Evolutionary conservation across 2,329 filamentous ascomycete species (phyloP), one percentile per base, ranked within the genome.

Genomic region (Colletotrichum echinochloae): DNA sequence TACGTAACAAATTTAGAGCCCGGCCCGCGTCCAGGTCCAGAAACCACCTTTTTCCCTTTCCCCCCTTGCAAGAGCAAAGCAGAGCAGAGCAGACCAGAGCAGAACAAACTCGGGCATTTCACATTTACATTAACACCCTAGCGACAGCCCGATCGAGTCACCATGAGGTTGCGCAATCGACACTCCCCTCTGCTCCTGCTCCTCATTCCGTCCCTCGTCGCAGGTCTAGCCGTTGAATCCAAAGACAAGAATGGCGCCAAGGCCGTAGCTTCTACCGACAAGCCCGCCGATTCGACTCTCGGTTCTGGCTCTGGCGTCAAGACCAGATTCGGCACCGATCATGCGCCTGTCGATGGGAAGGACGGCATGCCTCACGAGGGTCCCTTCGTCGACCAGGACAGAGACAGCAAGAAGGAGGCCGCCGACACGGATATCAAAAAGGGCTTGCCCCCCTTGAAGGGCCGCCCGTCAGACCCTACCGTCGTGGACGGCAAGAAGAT

Each of bases 311-410:
- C 35, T 18, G 73, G 73, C 52, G 73, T 76, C 33, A 83, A 81
- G 72, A 72, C 70, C 49, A 82, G 81, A 63, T 77, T 78, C 61
- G 84, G 85, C 39, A 86, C 83, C 67, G 94, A 94, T 79, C 91
- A 96, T 83, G 94, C 93, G 66, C 95, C 95, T 0, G 91, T 98
- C 26, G 96, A 98, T 79, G 95, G 95, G 55, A 92, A 92, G 76
- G 96, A 98, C 82, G 96, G 96, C 57, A 96, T 95, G 83, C 96
- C 96, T 56, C 95, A 98, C 78, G 89, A 91, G 26, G 96, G 96
- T 1, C 96, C 96, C 7, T 91, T 89, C 77, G 90, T 95, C 67
- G 83, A 87, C 70, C 73, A 74, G 54, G 71, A 70, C 59, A 71
- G 70, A 56, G 80, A 82, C 54, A 46, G 16, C 28, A 81, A 80